Conservation (phyloP, 768 basidiomycete species). For the Termitomyces bulborhizus region DNA sequence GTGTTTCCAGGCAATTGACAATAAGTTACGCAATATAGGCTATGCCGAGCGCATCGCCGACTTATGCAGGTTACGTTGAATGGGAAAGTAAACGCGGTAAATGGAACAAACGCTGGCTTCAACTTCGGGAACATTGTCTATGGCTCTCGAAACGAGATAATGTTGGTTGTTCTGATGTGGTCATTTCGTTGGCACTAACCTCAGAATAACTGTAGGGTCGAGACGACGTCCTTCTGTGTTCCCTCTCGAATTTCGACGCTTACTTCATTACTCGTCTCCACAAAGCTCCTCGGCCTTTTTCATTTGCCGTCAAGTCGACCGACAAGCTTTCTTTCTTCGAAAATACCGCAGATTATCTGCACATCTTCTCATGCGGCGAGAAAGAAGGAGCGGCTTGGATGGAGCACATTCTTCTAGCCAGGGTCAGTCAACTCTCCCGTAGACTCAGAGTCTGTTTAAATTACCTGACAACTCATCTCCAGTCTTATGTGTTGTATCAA, state of each 20-base stretch:
- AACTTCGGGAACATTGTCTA: constrained; percentile 78
- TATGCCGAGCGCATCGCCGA: constrained; percentile 40
- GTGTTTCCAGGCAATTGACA: constrained; percentile 4
- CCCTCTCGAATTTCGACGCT: constrained; percentile 83
- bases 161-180: constrained; percentile 34
- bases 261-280: constrained; percentile 72
- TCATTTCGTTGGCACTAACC: not conserved
- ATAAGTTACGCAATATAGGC: constrained; percentile 18
- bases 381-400: constrained; percentile 74
- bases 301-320: constrained; percentile 85
- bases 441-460: constrained; percentile 1
- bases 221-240: constrained; percentile 78
- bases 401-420: constrained; percentile 73
- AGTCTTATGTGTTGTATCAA: constrained; percentile 84
- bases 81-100: constrained; percentile 90
- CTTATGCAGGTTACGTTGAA: constrained; percentile 64
- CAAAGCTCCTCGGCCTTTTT: constrained; percentile 79
- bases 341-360: constrained; percentile 81
- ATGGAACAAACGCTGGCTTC: constrained; percentile 91
- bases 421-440: constrained; percentile 47
- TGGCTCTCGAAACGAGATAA: constrained; percentile 89
- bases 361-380: constrained; percentile 75
- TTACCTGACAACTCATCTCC: constrained; percentile 5
- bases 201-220: constrained; percentile 52
- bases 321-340: constrained; percentile 86